Evolutionary conservation across 805 yeast species (phyloP).

Genomic region (Lipomyces yamadae): DNA sequence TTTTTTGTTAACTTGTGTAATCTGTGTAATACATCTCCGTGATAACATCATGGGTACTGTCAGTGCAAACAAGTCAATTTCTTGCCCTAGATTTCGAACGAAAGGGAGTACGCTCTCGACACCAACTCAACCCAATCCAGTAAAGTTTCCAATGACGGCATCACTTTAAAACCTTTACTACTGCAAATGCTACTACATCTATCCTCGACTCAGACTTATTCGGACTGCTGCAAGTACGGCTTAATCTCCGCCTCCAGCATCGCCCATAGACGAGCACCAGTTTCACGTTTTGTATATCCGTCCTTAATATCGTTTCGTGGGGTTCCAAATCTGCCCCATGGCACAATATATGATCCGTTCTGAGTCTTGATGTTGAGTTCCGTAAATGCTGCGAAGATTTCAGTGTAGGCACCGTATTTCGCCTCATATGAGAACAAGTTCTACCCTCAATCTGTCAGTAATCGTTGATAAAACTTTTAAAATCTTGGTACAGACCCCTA

Average conservation of each 20-base stretch:
- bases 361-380: constrained; percentile 47
- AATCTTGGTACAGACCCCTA: constrained; percentile 24
- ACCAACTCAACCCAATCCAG: too few species aligned
- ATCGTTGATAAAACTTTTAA: neutral
- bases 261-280: constrained; percentile 47
- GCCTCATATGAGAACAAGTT: constrained; percentile 33
- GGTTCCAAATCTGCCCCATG: constrained; percentile 52
- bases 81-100: too few species aligned
- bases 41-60: too few species aligned
- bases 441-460: constrained; percentile 1
- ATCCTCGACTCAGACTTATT: too few species aligned
- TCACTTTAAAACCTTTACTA: too few species aligned
- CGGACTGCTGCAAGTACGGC: neutral
- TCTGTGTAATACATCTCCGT: too few species aligned
- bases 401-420: constrained; percentile 53
- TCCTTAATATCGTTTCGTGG: constrained; percentile 21
- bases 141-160: too few species aligned
- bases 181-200: too few species aligned
- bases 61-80: too few species aligned
- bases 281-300: constrained; percentile 14
- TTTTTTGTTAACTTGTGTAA: too few species aligned
- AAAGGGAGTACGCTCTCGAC: too few species aligned
- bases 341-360: constrained; percentile 49
- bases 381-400: constrained; percentile 51
- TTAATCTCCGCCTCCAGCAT: constrained; percentile 44